These are phyloP conservation scores for Auriscalpium orientale DNA, from an alignment of 768 basidiomycete species.

Conservation along the genomic window DNA sequence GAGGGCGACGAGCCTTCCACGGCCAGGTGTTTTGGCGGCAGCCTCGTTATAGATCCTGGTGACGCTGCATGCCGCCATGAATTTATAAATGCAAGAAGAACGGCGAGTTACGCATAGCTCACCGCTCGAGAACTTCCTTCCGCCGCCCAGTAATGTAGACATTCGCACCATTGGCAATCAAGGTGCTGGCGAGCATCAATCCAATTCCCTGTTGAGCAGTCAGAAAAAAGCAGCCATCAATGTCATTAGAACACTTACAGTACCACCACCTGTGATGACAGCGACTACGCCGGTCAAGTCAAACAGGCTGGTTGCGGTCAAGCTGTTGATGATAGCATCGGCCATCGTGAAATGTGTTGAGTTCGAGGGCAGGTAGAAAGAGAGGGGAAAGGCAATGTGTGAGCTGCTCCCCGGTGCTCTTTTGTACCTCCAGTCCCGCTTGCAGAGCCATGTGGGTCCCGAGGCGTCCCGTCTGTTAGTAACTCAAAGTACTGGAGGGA, in stretches of 20 bases:
- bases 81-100: not conserved
- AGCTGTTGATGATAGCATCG: slow-evolving; percentile 23
- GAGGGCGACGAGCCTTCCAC: slow-evolving; percentile 33
- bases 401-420: too few relatives aligned
- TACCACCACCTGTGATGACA: slow-evolving; percentile 39
- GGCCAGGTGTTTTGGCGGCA: slow-evolving; percentile 19
- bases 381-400: too few relatives aligned
- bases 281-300: slow-evolving; percentile 37
- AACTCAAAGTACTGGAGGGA: too few relatives aligned
- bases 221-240: not conserved
- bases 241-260: slow-evolving; percentile 22
- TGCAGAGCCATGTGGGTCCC: too few relatives aligned
- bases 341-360: slow-evolving; percentile 11
- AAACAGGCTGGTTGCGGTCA: slow-evolving; percentile 32
- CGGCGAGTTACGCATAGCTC: not conserved
- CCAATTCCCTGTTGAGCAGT: slow-evolving; percentile 33
- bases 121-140: slow-evolving; percentile 34
- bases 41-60: slow-evolving; percentile 31
- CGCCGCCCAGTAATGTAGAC: slow-evolving; percentile 41
- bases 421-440: too few relatives aligned
- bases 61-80: slow-evolving; percentile 18
- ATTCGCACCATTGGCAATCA: slow-evolving; percentile 40
- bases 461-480: too few relatives aligned
- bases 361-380: too few relatives aligned
- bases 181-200: slow-evolving; percentile 40